Evolutionary conservation across 495 filamentous ascomycete genomes (phyloP).

Genomic region (Letharia lupina): DNA sequence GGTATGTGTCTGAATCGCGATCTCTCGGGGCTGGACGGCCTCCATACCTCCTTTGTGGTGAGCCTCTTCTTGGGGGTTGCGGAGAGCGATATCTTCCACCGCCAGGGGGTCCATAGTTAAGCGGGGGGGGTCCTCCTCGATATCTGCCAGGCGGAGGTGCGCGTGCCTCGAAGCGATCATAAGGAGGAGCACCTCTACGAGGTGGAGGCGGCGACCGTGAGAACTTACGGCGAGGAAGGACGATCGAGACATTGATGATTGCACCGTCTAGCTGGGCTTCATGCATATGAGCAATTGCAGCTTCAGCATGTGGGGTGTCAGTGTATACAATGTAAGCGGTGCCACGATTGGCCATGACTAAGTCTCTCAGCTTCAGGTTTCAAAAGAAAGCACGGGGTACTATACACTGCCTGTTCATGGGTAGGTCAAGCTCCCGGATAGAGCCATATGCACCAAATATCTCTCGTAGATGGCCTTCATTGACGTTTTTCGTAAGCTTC

Average conservation of each 20-base stretch:
- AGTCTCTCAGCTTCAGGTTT: constrained; percentile 9
- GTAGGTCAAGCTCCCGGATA: constrained; percentile 80
- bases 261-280: constrained; percentile 91
- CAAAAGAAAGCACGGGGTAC: constrained; percentile 20
- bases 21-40: constrained; percentile 31
- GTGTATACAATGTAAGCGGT: constrained; percentile 89
- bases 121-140: constrained; percentile 24
- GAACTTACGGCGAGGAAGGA: constrained; percentile 67
- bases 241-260: constrained; percentile 83
- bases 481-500: constrained; percentile 93
- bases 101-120: constrained; percentile 13
- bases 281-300: constrained; percentile 94
- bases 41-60: constrained; percentile 34
- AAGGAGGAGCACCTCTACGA: constrained; percentile 29
- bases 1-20: constrained; percentile 41
- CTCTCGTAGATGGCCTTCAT: constrained; percentile 75
- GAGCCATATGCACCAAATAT: constrained; percentile 86
- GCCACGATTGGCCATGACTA: constrained; percentile 84
- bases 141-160: constrained; percentile 28
- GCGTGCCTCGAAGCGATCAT: constrained; percentile 30
- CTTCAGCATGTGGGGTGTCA: constrained; percentile 68
- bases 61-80: constrained; percentile 30
- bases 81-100: constrained; percentile 24
- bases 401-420: constrained; percentile 76
- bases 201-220: constrained; percentile 43